phyloP scores from a whole-genome alignment of 1,139 yeast genomes.

The Magnusiomyces starmeri region DNA sequence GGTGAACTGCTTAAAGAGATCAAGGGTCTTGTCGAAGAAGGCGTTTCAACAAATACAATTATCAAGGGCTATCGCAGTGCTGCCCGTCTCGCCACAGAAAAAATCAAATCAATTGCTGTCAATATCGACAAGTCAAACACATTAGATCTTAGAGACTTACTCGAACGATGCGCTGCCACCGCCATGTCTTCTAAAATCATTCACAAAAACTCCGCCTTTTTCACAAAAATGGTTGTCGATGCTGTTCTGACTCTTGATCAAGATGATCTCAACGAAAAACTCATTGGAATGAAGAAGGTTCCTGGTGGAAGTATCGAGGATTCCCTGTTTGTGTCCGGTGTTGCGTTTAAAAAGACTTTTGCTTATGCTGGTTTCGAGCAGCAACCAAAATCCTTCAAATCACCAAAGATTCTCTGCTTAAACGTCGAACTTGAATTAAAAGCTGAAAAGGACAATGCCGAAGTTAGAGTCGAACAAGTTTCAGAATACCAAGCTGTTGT shows the following conservation, averaged over 20 bases:
- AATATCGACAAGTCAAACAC: conserved; percentile 38
- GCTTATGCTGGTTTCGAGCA: conserved; percentile 98
- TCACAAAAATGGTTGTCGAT: conserved; percentile 94
- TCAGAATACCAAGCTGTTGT: conserved; percentile 92
- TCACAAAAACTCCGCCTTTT: conserved; percentile 76
- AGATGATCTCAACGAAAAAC: conserved; percentile 74
- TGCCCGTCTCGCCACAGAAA: conserved; percentile 64
- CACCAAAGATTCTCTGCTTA: conserved; percentile 77
- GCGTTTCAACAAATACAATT: conserved; percentile 83
- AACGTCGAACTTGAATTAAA: conserved; percentile 93
- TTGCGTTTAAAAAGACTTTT: conserved; percentile 93
- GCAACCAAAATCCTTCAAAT: conserved; percentile 77
- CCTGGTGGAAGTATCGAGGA: conserved; percentile 98
- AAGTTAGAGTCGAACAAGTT: conserved; percentile 91
- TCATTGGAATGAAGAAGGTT: conserved; percentile 91
- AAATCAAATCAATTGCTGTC: conserved; percentile 67
- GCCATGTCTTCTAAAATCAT: conserved; percentile 96
- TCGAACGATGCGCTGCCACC: conserved; percentile 90
- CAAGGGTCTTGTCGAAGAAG: conserved; percentile 87
- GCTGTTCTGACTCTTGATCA: conserved; percentile 85
- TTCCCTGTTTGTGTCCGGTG: conserved; percentile 82
- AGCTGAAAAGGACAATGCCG: conserved; percentile 99
- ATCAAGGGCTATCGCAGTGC: conserved; percentile 86
- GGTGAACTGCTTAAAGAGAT: conserved; percentile 92
- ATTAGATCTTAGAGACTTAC: conserved; percentile 54